Base-by-base conservation (phyloP, 495 filamentous ascomycete species). In the Astrothelium subdiscretum region DNA sequence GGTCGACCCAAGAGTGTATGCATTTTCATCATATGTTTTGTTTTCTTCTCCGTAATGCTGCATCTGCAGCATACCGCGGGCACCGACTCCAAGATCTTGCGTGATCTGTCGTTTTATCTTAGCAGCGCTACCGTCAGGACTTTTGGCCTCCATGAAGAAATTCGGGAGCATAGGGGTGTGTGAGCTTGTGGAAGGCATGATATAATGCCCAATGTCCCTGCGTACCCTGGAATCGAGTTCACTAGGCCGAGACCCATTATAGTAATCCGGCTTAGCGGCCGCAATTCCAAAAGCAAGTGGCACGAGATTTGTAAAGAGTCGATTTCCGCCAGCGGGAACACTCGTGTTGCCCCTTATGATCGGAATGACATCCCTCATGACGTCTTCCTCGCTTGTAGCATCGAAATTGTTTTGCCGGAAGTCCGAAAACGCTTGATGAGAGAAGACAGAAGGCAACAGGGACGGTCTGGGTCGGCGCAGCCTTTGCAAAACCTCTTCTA, bases 11-110 rank as follows among this genome's bases (percentile, higher is more conserved):
- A 63, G 35, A n/a, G 62, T 44, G 54, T 63, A 63, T 31, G 62
- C 62, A 44, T 63, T 63, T 32, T 57, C 54, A 57, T 63, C 62
- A 20, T 59, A 63, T n/a, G 31, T 38, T 29, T 31, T 26, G n/a
- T 32, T 26, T n/a, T 32, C 24, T n/a, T 20, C 29, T 32, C 57
- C 54, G 32, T 63, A 63, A 26, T 59, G 31, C 31, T 59, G 62
- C 26, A 59, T 31, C 11, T 63, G 15, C n/a, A 58, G 57, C 54
- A 63, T 63, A 35, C 62, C 54, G 29, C 62, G 62, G 11, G 62
- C 62, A 15, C 62, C 62, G 22, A 59, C 31, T 43, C 29, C 51
- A 44, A 57, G 54, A 44, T 63, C 29, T 26, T 63, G 58, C 51
- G 32, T 42, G 15, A 35, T 57, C 48, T 63, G 62, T 22, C 32